phyloP scores from a whole-genome alignment of 768 basidiomycete genomes.

The Russula sp. region DNA sequence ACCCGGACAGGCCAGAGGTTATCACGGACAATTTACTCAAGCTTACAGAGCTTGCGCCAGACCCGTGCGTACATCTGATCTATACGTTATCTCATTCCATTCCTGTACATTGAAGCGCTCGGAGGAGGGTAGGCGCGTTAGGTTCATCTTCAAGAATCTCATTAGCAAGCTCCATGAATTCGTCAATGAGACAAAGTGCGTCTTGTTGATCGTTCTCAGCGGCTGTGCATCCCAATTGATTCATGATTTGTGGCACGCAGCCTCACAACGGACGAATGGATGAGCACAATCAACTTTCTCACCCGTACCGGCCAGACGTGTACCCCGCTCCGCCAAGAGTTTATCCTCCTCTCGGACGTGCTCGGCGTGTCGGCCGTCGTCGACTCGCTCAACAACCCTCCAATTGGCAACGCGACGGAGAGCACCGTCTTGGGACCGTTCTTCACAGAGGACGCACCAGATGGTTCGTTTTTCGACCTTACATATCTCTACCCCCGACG shows the following conservation, averaged over 20 bases:
- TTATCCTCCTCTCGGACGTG: constrained; percentile 81
- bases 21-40: constrained; percentile 50
- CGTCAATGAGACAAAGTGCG: constrained; percentile 62
- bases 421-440: constrained; percentile 81
- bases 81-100: constrained; percentile 10
- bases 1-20: constrained; percentile 48
- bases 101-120: constrained; percentile 20
- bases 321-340: constrained; percentile 62
- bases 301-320: constrained; percentile 72
- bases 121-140: constrained; percentile 38
- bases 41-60: constrained; percentile 39
- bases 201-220: not conserved
- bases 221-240: not conserved
- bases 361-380: constrained; percentile 78
- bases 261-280: constrained; percentile 85
- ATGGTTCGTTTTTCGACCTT: constrained; percentile 45
- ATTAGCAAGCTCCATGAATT: constrained; percentile 72
- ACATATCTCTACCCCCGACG: not conserved
- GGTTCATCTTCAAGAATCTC: constrained; percentile 51
- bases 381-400: constrained; percentile 69
- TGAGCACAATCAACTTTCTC: constrained; percentile 73
- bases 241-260: constrained; percentile 31
- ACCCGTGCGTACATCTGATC: constrained; percentile 39
- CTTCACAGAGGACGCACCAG: constrained; percentile 71
- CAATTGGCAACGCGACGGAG: constrained; percentile 60